phyloP scores from a whole-genome alignment of 495 filamentous ascomycete species.

The Xylaria sp. region DNA sequence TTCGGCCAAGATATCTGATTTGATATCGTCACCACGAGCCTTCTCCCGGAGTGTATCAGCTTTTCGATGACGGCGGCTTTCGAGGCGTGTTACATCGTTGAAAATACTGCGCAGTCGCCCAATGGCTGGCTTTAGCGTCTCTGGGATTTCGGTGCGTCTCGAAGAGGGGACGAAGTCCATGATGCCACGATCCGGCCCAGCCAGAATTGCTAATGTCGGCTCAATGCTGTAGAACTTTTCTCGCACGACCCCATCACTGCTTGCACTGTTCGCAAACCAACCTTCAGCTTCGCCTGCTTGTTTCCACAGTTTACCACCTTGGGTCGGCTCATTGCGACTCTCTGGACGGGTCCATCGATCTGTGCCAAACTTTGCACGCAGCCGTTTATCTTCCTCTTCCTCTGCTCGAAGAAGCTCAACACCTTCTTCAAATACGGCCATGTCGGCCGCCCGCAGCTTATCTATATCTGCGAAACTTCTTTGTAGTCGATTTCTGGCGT shows the following conservation, averaged over 20 bases:
- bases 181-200: constrained; percentile 77
- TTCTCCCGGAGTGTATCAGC: constrained; percentile 79
- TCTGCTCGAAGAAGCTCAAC: constrained; percentile 77
- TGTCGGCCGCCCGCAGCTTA: constrained; percentile 80
- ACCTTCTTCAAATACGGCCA: constrained; percentile 80
- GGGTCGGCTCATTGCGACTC: constrained; percentile 64
- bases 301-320: constrained; percentile 75
- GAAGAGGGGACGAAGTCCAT: constrained; percentile 90
- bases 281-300: constrained; percentile 82
- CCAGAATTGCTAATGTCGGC: constrained; percentile 73
- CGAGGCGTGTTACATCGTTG: constrained; percentile 82
- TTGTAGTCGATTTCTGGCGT: constrained; percentile 76
- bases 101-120: constrained; percentile 74
- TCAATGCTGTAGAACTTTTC: constrained; percentile 80
- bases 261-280: constrained; percentile 84
- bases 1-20: constrained; percentile 79
- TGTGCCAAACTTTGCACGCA: constrained; percentile 83
- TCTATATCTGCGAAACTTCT: constrained; percentile 84
- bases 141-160: constrained; percentile 75
- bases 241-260: constrained; percentile 80
- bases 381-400: constrained; percentile 78
- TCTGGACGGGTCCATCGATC: constrained; percentile 79
- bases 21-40: constrained; percentile 87
- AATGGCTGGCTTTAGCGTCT: constrained; percentile 79
- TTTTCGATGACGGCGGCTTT: constrained; percentile 76